phyloP scores from a whole-genome alignment of 108 stramenopile species.

The Hondaea fermentalgiana region DNA sequence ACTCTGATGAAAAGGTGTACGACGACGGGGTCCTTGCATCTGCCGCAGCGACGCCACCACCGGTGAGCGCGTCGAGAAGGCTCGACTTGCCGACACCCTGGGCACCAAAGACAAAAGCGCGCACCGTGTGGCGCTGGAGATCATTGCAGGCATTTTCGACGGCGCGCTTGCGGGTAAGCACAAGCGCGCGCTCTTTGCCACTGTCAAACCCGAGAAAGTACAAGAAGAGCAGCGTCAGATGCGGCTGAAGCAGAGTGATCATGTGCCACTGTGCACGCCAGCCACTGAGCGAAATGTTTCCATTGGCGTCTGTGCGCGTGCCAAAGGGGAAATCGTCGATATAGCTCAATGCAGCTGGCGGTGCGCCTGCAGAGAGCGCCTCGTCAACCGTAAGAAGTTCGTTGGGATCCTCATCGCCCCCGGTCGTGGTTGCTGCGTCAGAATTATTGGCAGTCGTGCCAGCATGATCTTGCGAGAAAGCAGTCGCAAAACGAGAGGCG shows the following conservation, averaged over 20 bases:
- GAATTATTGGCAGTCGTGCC: no score
- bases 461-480: no score
- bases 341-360: background rate
- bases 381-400: background rate
- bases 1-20: background rate
- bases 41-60: no score
- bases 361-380: background rate
- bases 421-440: background rate
- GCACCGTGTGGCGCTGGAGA: background rate
- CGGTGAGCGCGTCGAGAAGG: background rate
- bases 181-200: background rate
- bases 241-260: background rate
- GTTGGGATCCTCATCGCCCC: background rate
- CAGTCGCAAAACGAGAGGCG: no score
- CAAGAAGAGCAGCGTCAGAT: slow-evolving; percentile 1
- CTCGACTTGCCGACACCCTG: background rate
- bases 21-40: background rate
- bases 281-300: background rate
- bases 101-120: slow-evolving; percentile 9
- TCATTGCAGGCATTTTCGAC: background rate
- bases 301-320: background rate
- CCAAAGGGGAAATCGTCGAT: background rate
- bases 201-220: slow-evolving; percentile 9
- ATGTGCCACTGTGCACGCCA: background rate
- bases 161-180: background rate